Percentiles rank a stretch among this genome's conserved stretches.
Evolutionary conservation across 257 asterid species (phyloP).

Genomic region (Solanum rostratum): DNA sequence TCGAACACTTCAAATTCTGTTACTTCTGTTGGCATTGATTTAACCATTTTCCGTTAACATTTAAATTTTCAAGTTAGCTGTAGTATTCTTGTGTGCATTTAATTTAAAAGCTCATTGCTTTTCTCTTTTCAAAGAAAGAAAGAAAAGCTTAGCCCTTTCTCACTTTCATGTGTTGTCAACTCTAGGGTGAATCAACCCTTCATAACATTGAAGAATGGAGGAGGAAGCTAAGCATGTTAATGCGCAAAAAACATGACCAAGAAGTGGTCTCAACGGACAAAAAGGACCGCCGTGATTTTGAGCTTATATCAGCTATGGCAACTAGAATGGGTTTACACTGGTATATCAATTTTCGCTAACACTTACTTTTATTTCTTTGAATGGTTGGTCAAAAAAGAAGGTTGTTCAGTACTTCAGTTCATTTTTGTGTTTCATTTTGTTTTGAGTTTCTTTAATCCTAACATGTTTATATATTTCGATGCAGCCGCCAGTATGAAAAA

Average conservation of each 20-base stretch:
- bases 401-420: neutral
- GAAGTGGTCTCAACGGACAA: conserved; percentile 68
- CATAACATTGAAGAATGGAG: conserved; percentile 91
- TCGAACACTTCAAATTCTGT: neutral
- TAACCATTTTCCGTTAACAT: neutral
- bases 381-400: neutral
- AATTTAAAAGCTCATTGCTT: neutral
- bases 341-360: conserved; percentile 21
- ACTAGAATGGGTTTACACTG: conserved; percentile 74
- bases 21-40: neutral
- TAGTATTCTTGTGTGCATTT: neutral
- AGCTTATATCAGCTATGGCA: conserved; percentile 68
- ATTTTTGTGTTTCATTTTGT: conserved; percentile 2
- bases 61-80: neutral
- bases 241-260: conserved; percentile 51
- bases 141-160: neutral
- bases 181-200: conserved; percentile 55
- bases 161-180: conserved; percentile 3
- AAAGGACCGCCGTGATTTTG: conserved; percentile 83
- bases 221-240: conserved; percentile 54
- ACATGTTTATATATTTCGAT: neutral
- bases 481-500: conserved; percentile 71
- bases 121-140: neutral
- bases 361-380: neutral
- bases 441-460: neutral